Base-by-base conservation (phyloP, 495 filamentous ascomycete genomes). In the Pseudomonodictys pantanalensis region DNA sequence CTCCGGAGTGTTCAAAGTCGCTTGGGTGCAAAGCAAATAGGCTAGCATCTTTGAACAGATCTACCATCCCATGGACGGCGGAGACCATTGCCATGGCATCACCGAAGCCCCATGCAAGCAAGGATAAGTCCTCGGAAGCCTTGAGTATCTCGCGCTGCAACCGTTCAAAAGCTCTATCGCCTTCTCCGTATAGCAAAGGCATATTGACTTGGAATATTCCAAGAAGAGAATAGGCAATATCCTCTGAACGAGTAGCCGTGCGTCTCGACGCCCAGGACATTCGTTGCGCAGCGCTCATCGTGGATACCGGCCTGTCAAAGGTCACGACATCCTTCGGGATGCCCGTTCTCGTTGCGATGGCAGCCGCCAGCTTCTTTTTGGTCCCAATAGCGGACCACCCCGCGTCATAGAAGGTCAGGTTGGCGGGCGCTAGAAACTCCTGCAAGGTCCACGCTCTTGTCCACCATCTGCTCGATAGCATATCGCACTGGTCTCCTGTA, bases 131-230 rank as follows among this genome's bases (percentile, higher is more conserved):
- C 11, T 43, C 3, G 20, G 18, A 17, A 1, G n/a, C 11, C 17
- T 44, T 15, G 12, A 54, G 15, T 11, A 54, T 54, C 20, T 15
- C 51, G 2, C 22, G 17, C 38, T 54, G 51, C 20, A 54, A 30
- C 17, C 51, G 12, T 17, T 18, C 29, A 26, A 54, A 54, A 10
- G 51, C 51, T 28, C 7, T 46, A 10, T 20, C 6, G 9, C 50
- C 51, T 43, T 41, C 51, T 43, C 51, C 29, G 43, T 54, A 54
- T 10, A 54, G 20, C 51, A 54, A n/a, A 10, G 38, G 32, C 51
- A 54, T 54, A n/a, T 54, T 42, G 17, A 58, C 22, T 24, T 41
- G 22, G 47, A 58, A 58, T 1, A 58, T n/a, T 10, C 56, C 56
- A 15, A 52, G 49, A 15, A 55, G 22, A 22, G 17, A 57, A 25